Conservation (phyloP, 768 basidiomycete species). For the Amanita subjunquillea region DNA sequence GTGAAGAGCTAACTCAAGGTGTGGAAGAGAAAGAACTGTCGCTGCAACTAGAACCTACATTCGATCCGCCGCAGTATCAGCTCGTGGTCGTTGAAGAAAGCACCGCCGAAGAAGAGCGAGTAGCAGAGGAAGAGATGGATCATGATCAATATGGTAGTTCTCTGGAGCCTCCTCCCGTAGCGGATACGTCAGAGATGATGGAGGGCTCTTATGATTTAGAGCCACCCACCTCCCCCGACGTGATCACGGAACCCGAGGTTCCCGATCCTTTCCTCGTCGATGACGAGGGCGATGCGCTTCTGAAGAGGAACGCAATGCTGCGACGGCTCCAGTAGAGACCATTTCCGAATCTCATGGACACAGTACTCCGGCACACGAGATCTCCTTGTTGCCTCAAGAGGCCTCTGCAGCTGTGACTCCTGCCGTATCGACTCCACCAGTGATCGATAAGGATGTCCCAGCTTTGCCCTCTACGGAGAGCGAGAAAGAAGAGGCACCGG, state of each 20-base stretch:
- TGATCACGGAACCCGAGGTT: constrained; percentile 30
- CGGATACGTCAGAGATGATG: neutral
- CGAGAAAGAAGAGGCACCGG: constrained; percentile 40
- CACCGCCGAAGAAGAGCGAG: constrained; percentile 2
- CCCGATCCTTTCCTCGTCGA: constrained; percentile 58
- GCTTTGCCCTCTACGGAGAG: constrained; percentile 33
- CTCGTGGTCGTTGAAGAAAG: constrained; percentile 3
- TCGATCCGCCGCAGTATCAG: neutral
- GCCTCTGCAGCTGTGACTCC: constrained; percentile 10
- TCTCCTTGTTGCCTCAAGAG: constrained; percentile 21
- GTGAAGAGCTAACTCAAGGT: constrained; percentile 1
- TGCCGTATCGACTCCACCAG: constrained; percentile 13
- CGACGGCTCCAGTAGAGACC: constrained; percentile 11
- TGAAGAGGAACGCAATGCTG: constrained; percentile 25
- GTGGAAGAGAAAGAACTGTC: neutral
- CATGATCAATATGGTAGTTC: neutral
- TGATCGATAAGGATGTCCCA: constrained; percentile 48
- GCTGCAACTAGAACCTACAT: neutral
- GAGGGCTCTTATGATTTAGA: neutral
- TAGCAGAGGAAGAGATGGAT: neutral
- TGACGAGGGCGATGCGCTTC: constrained; percentile 35
- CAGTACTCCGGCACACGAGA: constrained; percentile 29
- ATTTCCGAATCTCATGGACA: constrained; percentile 22
- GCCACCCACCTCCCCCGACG: neutral
- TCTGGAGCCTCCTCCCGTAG: neutral